Evolutionary conservation across 306 rosid species (phyloP).

Genomic region (Phaseolus lunatus): DNA sequence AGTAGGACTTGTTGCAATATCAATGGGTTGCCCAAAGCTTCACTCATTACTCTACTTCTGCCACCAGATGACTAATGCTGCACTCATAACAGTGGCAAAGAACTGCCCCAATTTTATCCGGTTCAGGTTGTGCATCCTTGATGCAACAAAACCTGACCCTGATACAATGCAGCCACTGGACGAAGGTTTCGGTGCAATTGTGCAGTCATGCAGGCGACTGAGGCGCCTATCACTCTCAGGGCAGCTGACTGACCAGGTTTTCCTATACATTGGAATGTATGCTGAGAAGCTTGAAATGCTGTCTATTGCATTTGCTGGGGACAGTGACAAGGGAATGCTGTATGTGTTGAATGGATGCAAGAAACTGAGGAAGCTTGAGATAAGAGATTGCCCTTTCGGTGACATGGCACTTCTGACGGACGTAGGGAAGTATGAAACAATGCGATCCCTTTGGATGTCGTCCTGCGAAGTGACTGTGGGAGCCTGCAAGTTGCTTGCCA

Average conservation of each 20-base stretch:
- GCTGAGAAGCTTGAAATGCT: conserved; percentile 94
- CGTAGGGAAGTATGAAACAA: conserved; percentile 97
- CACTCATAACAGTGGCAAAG: conserved; percentile 83
- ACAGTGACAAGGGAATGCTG: conserved; percentile 87
- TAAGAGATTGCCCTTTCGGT: conserved; percentile 89
- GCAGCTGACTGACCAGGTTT: conserved; percentile 74
- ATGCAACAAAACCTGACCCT: conserved; percentile 75
- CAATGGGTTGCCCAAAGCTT: conserved; percentile 84
- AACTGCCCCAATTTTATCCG: conserved; percentile 90
- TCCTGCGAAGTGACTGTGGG: conserved; percentile 84
- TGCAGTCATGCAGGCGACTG: conserved; percentile 79
- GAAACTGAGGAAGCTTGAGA: conserved; percentile 95
- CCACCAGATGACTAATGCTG: conserved; percentile 97
- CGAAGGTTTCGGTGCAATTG: conserved; percentile 97
- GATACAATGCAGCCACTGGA: conserved; percentile 78
- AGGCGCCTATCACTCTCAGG: conserved; percentile 87
- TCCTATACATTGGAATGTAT: conserved; percentile 87
- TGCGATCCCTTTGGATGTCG: conserved; percentile 99
- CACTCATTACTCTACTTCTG: conserved; percentile 87
- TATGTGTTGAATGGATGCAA: conserved; percentile 91
- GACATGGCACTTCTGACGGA: conserved; percentile 77
- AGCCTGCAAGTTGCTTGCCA: conserved; percentile 77
- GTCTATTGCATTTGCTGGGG: conserved; percentile 91
- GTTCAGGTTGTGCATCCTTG: conserved; percentile 79
- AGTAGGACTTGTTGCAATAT: conserved; percentile 83